Conservation (phyloP, 2,329 filamentous ascomycete species). For the Penicillium nordicum region DNA sequence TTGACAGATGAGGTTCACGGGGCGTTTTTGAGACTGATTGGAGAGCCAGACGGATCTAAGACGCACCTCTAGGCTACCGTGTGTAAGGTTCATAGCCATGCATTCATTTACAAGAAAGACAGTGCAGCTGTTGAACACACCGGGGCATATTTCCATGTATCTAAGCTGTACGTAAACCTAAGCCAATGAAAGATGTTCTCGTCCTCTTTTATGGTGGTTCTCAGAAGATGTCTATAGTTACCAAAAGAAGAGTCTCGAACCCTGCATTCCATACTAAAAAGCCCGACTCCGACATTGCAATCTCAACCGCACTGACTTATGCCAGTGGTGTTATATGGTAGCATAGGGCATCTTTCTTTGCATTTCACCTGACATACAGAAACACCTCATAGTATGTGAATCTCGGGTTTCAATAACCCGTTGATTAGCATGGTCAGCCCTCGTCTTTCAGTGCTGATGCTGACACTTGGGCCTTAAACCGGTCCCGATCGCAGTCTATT, state of each 20-base stretch:
- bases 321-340: neutral
- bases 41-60: slow-evolving; percentile 57
- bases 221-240: neutral
- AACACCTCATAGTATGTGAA: neutral
- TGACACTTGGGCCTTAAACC: neutral
- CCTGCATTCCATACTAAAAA: neutral
- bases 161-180: neutral
- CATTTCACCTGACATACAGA: neutral
- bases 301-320: neutral
- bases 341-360: neutral
- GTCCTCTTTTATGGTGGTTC: neutral
- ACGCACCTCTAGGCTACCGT: slow-evolving; percentile 27
- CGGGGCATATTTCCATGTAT: neutral
- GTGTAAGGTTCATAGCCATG: neutral
- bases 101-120: neutral
- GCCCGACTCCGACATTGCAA: neutral
- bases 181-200: neutral
- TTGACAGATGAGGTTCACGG: slow-evolving; percentile 84
- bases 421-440: neutral
- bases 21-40: slow-evolving; percentile 77
- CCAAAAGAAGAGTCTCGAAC: neutral
- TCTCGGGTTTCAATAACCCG: neutral
- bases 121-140: neutral
- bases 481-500: neutral
- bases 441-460: neutral